Conservation (phyloP, 441 rosid species). For the Sinapis alba region DNA sequence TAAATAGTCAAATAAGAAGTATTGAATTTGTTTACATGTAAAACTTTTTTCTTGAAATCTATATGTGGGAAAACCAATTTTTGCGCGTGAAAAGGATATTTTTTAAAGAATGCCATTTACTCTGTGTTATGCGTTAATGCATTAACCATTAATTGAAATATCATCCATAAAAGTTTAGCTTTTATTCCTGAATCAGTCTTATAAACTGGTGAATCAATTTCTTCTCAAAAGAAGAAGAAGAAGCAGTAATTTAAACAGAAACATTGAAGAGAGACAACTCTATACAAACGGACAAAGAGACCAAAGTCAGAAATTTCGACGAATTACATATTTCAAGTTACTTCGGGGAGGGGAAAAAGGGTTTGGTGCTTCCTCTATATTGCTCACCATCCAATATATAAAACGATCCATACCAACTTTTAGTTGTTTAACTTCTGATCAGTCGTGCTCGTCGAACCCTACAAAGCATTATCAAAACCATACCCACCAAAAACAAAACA, state of each 20-base stretch:
- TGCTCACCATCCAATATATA: conserved; percentile 7
- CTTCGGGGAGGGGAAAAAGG: background rate
- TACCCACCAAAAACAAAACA: conserved; percentile 9
- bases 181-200: conserved; percentile 16
- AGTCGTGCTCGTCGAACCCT: conserved; percentile 77
- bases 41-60: background rate
- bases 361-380: conserved; percentile 25
- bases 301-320: conserved; percentile 25
- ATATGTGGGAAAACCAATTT: background rate
- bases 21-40: background rate
- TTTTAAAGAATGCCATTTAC: background rate
- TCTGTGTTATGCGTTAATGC: background rate
- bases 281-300: conserved; percentile 27
- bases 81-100: background rate
- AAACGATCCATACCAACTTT: conserved; percentile 1
- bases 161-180: background rate
- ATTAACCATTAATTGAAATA: background rate
- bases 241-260: background rate
- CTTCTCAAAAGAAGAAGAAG: background rate
- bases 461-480: conserved; percentile 39
- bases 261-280: conserved; percentile 22
- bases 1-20: background rate
- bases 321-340: conserved; percentile 13
- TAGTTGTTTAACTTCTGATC: conserved; percentile 63
- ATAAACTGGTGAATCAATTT: conserved; percentile 24